phyloP scores from a whole-genome alignment of 164 flowering plant species.

The Stephania cephalantha region DNA sequence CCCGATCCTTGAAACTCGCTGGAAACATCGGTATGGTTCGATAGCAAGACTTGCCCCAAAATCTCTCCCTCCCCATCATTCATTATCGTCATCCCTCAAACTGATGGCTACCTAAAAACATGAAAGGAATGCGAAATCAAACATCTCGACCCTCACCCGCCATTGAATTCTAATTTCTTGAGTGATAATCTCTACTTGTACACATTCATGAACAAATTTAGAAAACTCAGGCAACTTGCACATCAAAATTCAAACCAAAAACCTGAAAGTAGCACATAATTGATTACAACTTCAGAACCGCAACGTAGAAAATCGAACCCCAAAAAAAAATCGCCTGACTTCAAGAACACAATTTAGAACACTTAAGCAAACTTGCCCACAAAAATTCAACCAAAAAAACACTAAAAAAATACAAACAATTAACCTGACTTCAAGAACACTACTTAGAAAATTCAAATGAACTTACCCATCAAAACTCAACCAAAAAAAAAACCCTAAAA shows the following conservation, averaged over 20 bases:
- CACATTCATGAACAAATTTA: too few relatives aligned
- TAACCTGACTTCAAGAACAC: background rate
- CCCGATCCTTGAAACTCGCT: slow-evolving; percentile 10
- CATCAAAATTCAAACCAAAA: too few relatives aligned
- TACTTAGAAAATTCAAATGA: background rate
- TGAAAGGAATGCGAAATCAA: background rate
- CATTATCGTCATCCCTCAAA: slow-evolving; percentile 19
- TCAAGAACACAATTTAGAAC: too few relatives aligned
- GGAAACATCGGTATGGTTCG: slow-evolving; percentile 6
- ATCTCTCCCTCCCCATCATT: slow-evolving; percentile 33
- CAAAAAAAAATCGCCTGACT: too few relatives aligned
- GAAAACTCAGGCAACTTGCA: too few relatives aligned
- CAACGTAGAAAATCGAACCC: too few relatives aligned
- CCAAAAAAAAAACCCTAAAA: background rate
- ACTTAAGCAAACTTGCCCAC: too few relatives aligned
- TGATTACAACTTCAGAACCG: too few relatives aligned
- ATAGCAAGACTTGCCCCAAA: slow-evolving; percentile 19
- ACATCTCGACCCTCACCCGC: background rate
- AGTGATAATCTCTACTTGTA: background rate
- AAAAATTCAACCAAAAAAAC: too few relatives aligned
- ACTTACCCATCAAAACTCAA: slow-evolving; percentile 1
- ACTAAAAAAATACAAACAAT: too few relatives aligned
- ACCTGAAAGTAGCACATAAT: too few relatives aligned
- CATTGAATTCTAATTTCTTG: background rate
- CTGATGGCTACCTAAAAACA: background rate